phyloP scores from a whole-genome alignment of 163 green algal genomes.

The Scenedesmus sp. region DNA sequence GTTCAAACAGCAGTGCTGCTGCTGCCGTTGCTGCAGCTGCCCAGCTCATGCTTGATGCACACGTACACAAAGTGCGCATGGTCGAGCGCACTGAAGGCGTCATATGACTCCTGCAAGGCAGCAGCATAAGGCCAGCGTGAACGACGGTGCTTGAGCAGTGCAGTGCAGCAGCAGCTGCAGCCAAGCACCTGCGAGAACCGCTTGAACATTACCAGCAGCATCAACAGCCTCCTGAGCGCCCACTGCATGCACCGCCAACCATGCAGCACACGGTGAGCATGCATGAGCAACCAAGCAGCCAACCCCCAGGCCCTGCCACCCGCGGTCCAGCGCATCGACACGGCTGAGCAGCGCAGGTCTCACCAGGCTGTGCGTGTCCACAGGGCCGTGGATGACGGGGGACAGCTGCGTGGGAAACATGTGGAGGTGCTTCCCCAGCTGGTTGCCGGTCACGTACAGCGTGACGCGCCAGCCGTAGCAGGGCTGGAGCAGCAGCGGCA shows the following conservation, averaged over 20 bases:
- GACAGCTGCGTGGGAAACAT: not conserved
- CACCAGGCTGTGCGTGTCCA: constrained; percentile 1
- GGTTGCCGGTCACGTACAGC: constrained; percentile 58
- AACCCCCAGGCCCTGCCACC: too few relatives aligned
- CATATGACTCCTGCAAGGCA: constrained; percentile 34
- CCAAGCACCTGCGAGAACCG: not conserved
- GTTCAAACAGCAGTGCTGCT: not conserved
- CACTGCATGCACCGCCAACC: not conserved
- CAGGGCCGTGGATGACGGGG: constrained; percentile 7
- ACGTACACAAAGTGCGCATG: constrained; percentile 63
- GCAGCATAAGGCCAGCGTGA: not conserved
- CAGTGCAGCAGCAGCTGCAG: not conserved
- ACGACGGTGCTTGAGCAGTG: too few relatives aligned
- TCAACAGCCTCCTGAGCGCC: not conserved
- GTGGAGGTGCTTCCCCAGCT: not conserved
- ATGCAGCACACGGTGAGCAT: too few relatives aligned
- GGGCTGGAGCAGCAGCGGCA: constrained; percentile 55
- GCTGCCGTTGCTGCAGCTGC: constrained; percentile 1
- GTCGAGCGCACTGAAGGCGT: constrained; percentile 47
- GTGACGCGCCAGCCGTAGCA: constrained; percentile 47
- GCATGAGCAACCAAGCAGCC: too few relatives aligned
- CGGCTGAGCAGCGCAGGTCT: not conserved
- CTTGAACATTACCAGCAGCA: not conserved
- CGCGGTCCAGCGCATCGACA: not conserved
- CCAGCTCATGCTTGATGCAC: constrained; percentile 49